Evolutionary conservation across 129 eudicot species (phyloP), one percentile per base, ranked within the genome.

Genomic region (Artemisia tridentata): DNA sequence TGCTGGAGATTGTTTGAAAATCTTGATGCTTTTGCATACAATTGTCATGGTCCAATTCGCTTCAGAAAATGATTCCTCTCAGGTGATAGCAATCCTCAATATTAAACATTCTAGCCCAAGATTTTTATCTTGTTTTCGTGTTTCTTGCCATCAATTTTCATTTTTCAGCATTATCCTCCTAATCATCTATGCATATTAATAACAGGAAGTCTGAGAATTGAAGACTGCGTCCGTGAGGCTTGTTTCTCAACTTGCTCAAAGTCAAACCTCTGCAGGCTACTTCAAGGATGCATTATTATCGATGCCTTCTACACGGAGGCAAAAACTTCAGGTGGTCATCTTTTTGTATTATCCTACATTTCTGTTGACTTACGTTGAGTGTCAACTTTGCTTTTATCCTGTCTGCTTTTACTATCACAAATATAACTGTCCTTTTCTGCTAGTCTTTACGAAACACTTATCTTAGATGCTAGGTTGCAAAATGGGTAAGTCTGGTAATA

Each of bases 221-320:
- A 86, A 83, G 73, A 78, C 75, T 60, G 78, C 85, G 8, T 78
- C 89, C 57, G 70, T 90, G 73, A 84, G 82, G 72, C 79, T 90
- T 68, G 99, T 95, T 65, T 82, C 99, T 65, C 97, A 90, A 77
- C 88, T 95, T 80, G 97, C 91, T 70, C 96, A 88, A 79, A 81
- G 80, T 78, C 91, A 91, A 69, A 75, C 82, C 56, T 86, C 93
- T 57, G 84, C 97, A 60, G 76, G 74, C 46, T 67, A 64, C 69
- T 78, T 95, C 79, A 95, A 90, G 79, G 99, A 90, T 65, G 89
- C 89, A 17, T 74, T 95, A 54, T 77, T 95, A 61, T 86, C 84
- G 3, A 90, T 95, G 97, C 88, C 99, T 43, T 81, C 41, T 58
- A 64, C 80, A 4, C 79, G 72, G 27, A 82, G 99, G 81, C 91